phyloP scores from a whole-genome alignment of 2,329 filamentous ascomycete genomes.

The Colletotrichum musae region DNA sequence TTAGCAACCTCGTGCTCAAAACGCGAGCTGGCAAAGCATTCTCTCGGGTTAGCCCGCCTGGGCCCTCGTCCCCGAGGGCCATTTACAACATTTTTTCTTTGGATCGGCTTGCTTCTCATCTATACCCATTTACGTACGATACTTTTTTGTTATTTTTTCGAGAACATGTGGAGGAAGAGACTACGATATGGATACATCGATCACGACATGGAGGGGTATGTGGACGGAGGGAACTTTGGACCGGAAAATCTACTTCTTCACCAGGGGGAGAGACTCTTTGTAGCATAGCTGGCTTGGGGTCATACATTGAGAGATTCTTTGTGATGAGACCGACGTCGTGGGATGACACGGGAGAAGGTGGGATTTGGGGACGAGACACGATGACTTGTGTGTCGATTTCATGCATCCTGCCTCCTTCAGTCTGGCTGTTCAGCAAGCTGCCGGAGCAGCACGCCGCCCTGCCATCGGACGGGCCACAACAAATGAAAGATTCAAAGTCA shows the following conservation, averaged over 20 bases:
- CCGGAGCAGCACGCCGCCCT: not conserved
- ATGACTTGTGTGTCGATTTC: conserved; percentile 7
- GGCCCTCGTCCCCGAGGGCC: conserved; percentile 24
- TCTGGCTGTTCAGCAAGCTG: not conserved
- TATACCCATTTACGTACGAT: conserved; percentile 43
- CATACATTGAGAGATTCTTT: not conserved
- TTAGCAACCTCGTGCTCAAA: conserved; percentile 26
- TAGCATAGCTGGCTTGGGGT: conserved; percentile 17
- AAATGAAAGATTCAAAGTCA: conserved; percentile 23
- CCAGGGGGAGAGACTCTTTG: conserved; percentile 3
- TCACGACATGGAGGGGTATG: conserved; percentile 36
- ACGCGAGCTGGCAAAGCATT: conserved; percentile 37
- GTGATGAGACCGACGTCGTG: not conserved
- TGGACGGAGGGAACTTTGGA: conserved; percentile 8
- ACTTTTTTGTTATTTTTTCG: conserved; percentile 37
- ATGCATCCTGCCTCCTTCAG: not conserved
- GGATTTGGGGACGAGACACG: conserved; percentile 10
- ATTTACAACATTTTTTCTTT: conserved; percentile 31
- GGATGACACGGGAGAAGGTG: not conserved
- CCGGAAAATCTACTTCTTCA: conserved; percentile 33
- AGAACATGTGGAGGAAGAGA: conserved; percentile 29
- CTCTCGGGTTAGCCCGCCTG: conserved; percentile 21
- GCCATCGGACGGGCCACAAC: conserved; percentile 5
- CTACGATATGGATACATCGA: conserved; percentile 29
- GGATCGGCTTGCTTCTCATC: conserved; percentile 39